A percentile compares a stretch with the other conserved stretches of the same genome.
These are phyloP conservation scores for Neofusicoccum laricinum DNA, from an alignment of 2,329 filamentous ascomycete genomes.

Conservation along the genomic window DNA sequence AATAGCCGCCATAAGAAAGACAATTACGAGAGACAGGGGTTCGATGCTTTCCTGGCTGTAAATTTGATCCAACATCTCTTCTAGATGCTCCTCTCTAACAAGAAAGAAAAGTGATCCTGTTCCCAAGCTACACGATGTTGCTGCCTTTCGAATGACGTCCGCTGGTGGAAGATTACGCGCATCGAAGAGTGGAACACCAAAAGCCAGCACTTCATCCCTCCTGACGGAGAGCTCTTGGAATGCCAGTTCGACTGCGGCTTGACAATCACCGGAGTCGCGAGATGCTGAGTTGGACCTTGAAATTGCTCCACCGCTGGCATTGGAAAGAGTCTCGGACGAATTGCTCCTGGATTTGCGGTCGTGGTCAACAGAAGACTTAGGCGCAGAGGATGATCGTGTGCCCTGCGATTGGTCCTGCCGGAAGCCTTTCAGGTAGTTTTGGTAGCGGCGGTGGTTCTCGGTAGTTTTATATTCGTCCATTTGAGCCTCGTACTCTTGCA, in stretches of 20 bases:
- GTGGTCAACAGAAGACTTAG: background rate
- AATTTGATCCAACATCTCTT: conserved; percentile 34
- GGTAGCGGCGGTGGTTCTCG: conserved; percentile 35
- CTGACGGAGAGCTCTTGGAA: conserved; percentile 34
- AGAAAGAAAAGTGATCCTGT: conserved; percentile 37
- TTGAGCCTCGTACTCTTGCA: conserved; percentile 37
- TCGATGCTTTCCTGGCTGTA: conserved; percentile 30
- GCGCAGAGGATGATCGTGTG: background rate
- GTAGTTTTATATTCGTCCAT: conserved; percentile 42
- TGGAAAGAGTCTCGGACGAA: background rate
- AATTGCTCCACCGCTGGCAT: background rate
- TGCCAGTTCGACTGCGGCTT: conserved; percentile 34
- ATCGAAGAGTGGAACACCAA: conserved; percentile 27
- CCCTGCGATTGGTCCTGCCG: conserved; percentile 22
- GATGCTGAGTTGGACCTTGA: conserved; percentile 25
- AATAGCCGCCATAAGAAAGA: conserved; percentile 36
- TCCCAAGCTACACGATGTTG: conserved; percentile 33
- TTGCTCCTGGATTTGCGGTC: background rate
- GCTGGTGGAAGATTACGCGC: conserved; percentile 29
- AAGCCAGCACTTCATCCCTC: conserved; percentile 29
- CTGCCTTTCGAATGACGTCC: conserved; percentile 27
- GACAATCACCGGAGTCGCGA: conserved; percentile 29
- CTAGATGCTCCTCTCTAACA: conserved; percentile 30
- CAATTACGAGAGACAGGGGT: conserved; percentile 33
- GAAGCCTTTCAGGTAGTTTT: conserved; percentile 35